These are phyloP conservation scores for Protomyces inouyei DNA, from an alignment of 1,139 yeast species.

Conservation along the genomic window DNA sequence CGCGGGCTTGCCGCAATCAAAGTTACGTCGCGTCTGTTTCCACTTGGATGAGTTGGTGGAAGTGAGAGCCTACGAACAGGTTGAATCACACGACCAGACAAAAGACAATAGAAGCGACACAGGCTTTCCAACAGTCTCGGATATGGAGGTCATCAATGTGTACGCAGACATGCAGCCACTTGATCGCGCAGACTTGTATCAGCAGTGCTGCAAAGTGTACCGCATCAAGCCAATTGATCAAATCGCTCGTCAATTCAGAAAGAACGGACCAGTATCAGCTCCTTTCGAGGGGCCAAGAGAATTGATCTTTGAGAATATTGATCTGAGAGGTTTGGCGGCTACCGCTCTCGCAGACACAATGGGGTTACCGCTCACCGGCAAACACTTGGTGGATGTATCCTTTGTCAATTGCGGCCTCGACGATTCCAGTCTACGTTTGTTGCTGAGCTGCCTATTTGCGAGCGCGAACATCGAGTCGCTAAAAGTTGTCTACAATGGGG, in stretches of 20 bases:
- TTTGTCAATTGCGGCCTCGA: slow-evolving; percentile 10
- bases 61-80: slow-evolving; percentile 22
- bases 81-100: slow-evolving; percentile 9
- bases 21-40: slow-evolving; percentile 22
- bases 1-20: slow-evolving; percentile 7
- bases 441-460: slow-evolving; percentile 11
- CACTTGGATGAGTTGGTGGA: slow-evolving; percentile 23
- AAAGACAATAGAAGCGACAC: not conserved
- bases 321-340: slow-evolving; percentile 2
- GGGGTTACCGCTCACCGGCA: slow-evolving; percentile 21
- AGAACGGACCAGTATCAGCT: slow-evolving; percentile 7
- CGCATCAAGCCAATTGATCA: slow-evolving; percentile 3
- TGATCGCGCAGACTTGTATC: slow-evolving; percentile 19
- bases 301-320: slow-evolving; percentile 1
- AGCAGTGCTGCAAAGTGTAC: slow-evolving; percentile 18
- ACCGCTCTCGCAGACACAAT: slow-evolving; percentile 22
- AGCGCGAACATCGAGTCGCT: slow-evolving; percentile 9
- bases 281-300: slow-evolving; percentile 15
- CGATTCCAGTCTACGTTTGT: slow-evolving; percentile 10
- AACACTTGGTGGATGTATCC: slow-evolving; percentile 14
- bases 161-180: slow-evolving; percentile 16
- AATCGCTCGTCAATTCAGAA: slow-evolving; percentile 3
- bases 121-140: slow-evolving; percentile 8
- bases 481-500: slow-evolving; percentile 1
- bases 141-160: slow-evolving; percentile 12